These are phyloP conservation scores for Amylocystis lapponica DNA, from an alignment of 768 basidiomycete species.

Conservation along the genomic window DNA sequence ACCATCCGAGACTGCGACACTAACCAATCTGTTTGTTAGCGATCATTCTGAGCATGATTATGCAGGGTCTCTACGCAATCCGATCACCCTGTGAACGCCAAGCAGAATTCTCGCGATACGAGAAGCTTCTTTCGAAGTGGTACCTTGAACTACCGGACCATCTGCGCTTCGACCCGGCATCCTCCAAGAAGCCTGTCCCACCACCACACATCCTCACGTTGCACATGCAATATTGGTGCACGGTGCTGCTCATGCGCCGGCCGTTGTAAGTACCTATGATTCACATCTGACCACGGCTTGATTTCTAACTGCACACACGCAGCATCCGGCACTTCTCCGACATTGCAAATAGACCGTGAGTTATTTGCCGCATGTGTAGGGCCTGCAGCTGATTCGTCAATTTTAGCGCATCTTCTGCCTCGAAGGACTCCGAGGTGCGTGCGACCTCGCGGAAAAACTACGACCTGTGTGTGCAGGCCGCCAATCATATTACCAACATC, in stretches of 20 bases:
- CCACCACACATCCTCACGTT: slow-evolving; percentile 66
- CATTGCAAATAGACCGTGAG: slow-evolving; percentile 13
- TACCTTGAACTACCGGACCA: slow-evolving; percentile 65
- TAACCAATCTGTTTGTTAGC: slow-evolving; percentile 39
- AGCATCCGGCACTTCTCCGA: slow-evolving; percentile 28
- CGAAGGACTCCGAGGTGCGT: slow-evolving; percentile 48
- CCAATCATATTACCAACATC: slow-evolving; percentile 73
- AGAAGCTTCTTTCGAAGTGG: slow-evolving; percentile 67
- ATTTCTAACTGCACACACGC: neutral
- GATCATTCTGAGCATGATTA: slow-evolving; percentile 58
- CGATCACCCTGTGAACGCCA: slow-evolving; percentile 50
- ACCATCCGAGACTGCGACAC: neutral
- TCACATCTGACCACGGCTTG: too few species aligned
- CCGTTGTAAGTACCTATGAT: slow-evolving; percentile 55
- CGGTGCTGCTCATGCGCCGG: slow-evolving; percentile 66
- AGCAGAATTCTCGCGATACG: slow-evolving; percentile 50
- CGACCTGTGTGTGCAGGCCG: slow-evolving; percentile 68
- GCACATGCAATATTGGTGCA: slow-evolving; percentile 87
- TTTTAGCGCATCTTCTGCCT: slow-evolving; percentile 10
- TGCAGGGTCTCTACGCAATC: slow-evolving; percentile 69
- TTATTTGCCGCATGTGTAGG: neutral
- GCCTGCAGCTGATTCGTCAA: neutral
- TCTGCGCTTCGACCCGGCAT: slow-evolving; percentile 54
- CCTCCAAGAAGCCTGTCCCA: slow-evolving; percentile 36
- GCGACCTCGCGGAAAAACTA: slow-evolving; percentile 57